A percentile compares a stretch with the other conserved stretches of the same genome.
Evolutionary conservation across 331 rosid genomes (phyloP).

Genomic region (Telfairia occidentalis): DNA sequence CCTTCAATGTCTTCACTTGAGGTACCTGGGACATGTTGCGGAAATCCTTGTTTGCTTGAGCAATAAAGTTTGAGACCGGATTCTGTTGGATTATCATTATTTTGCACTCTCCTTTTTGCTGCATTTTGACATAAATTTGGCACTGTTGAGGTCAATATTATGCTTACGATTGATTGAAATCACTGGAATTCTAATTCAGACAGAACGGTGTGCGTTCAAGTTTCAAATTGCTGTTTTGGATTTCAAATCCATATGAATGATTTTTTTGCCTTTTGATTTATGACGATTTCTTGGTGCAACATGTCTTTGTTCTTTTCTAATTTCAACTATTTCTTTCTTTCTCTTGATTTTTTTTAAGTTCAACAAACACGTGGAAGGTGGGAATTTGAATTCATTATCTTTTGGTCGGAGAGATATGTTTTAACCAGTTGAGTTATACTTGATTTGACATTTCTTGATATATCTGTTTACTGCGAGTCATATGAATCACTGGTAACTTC

Average conservation of each 20-base stretch:
- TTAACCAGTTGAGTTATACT: no score
- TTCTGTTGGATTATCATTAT: neutral
- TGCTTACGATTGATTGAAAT: neutral
- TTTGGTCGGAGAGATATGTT: no score
- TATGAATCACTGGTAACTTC: no score
- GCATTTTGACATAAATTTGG: slow-evolving; percentile 5
- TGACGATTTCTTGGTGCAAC: neutral
- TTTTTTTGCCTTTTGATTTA: no score
- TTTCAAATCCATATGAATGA: no score
- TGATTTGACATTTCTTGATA: no score
- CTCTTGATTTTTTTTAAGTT: no score
- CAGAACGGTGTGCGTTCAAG: neutral
- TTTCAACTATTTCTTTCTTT: no score
- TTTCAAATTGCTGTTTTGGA: neutral
- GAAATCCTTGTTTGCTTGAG: slow-evolving; percentile 5
- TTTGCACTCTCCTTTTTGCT: neutral
- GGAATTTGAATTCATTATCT: no score
- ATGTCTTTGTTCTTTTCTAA: no score
- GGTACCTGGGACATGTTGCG: neutral
- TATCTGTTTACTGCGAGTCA: no score
- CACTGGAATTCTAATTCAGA: neutral
- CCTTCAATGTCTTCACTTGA: neutral
- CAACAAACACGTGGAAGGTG: no score
- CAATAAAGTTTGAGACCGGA: neutral
- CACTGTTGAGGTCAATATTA: neutral